Evolutionary conservation across 2,329 filamentous ascomycete species (phyloP), one percentile per base, ranked within the genome.

Genomic region (Aspergillus niger): DNA sequence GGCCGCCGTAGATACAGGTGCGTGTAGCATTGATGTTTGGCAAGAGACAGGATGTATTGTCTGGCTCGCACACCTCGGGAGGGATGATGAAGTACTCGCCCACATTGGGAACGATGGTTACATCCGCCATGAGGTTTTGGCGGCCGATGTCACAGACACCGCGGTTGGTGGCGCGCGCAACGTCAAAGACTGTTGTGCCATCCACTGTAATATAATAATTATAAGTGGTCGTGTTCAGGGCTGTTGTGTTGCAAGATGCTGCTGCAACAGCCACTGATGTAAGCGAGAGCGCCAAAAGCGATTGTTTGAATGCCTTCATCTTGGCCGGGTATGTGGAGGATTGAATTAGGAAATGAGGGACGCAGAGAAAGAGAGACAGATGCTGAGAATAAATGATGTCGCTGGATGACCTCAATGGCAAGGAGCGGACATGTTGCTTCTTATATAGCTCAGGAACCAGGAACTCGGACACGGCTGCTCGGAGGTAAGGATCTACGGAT

Each of bases 111-210:
- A 60, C 28, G 13, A 67, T 60, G 22, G 63, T 60, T 6, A 65
- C 65, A 26, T 67, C 65, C 15, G 58, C 65, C 65, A 63, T 63
- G 52, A 59, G 30, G 36, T 63, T 63, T 3, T 59, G 22, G 17
- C 62, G 62, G 2, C 55, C 59, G 24, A 63, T 62, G 20, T 63
- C 59, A 32, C 61, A 63, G 30, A 61, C 55, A 13, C 61, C 61
- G 41, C 61, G 61, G n/a, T 59, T 55, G 13, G 59, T 62, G 36
- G 53, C 55, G 3, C 17, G 20, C 2, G 62, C 56, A 24, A 63
- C 36, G 11, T 62, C 48, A 30, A 57, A 59, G 44, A 63, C 41
- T 36, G 59, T 61, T 3, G 50, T 58, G 22, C 41, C 53, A 11
- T 55, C 50, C 8, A 43, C 39, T 13, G 59, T 55, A 1, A 54